These are phyloP conservation scores for Exophiala xenobiotica DNA, from an alignment of 2,329 filamentous ascomycete genomes.

Conservation along the genomic window DNA sequence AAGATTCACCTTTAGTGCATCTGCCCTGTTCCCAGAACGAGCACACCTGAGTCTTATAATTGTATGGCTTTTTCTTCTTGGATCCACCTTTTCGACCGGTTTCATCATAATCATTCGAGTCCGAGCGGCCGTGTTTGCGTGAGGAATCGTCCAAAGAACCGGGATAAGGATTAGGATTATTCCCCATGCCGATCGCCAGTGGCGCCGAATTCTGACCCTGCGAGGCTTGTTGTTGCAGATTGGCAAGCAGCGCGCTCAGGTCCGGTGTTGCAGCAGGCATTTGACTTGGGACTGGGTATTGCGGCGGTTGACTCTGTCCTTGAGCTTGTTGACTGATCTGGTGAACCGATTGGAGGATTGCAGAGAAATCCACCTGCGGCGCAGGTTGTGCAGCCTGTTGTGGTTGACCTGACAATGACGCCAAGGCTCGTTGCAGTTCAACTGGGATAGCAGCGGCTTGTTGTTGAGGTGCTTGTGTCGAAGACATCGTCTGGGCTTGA, in stretches of 20 bases:
- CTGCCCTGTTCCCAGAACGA: constrained; percentile 55
- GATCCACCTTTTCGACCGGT: constrained; percentile 22
- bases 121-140: constrained; percentile 22
- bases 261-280: constrained; percentile 7
- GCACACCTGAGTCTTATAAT: constrained; percentile 49
- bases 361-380: constrained; percentile 21
- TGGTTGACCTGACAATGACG: constrained; percentile 38
- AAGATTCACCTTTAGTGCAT: constrained; percentile 54
- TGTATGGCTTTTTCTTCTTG: constrained; percentile 37
- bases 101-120: constrained; percentile 28
- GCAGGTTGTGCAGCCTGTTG: constrained; percentile 24
- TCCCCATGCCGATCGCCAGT: constrained; percentile 16
- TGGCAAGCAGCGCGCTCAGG: constrained; percentile 19
- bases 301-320: constrained; percentile 15
- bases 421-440: constrained; percentile 34
- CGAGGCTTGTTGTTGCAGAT: constrained; percentile 16
- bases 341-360: constrained; percentile 25
- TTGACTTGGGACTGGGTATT: constrained; percentile 29
- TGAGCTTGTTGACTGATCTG: constrained; percentile 35
- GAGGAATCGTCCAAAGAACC: constrained; percentile 16
- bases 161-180: constrained; percentile 24
- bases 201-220: constrained; percentile 4
- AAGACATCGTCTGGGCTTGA: constrained; percentile 28
- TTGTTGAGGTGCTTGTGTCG: constrained; percentile 33
- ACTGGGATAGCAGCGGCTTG: constrained; percentile 21